Evolutionary conservation across 2,329 filamentous ascomycete genomes (phyloP).

Genomic region (Microcyclosporella mali): DNA sequence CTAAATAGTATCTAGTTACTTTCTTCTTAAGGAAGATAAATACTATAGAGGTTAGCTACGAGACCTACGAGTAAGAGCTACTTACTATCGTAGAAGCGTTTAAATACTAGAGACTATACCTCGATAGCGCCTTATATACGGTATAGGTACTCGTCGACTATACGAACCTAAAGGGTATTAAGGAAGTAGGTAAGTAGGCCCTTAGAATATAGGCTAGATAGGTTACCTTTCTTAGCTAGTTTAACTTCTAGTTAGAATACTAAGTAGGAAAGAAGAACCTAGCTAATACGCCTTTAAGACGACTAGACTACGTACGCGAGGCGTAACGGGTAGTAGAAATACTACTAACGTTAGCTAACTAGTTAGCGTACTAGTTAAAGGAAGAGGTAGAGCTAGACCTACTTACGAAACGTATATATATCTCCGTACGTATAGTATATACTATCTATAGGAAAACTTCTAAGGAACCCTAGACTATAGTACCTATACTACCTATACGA

Average conservation of each 20-base stretch:
- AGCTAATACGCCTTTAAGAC: conserved; percentile 1
- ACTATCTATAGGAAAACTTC: background rate
- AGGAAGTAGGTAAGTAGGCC: background rate
- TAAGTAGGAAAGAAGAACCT: conserved; percentile 1
- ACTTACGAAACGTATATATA: background rate
- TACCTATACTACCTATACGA: background rate
- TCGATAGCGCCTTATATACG: background rate
- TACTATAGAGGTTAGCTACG: background rate
- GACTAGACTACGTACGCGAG: background rate
- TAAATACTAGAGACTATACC: conserved; percentile 1
- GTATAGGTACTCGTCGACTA: conserved; percentile 4
- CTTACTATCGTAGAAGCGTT: conserved; percentile 2
- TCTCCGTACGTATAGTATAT: background rate
- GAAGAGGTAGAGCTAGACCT: background rate
- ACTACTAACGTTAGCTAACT: conserved; percentile 4
- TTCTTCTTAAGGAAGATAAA: conserved; percentile 3
- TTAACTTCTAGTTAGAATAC: conserved; percentile 8
- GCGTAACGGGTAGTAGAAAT: background rate
- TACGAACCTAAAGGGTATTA: conserved; percentile 1
- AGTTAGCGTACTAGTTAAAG: conserved; percentile 4
- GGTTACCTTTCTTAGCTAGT: conserved; percentile 1
- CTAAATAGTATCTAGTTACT: background rate
- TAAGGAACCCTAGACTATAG: background rate
- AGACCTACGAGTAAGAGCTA: conserved; percentile 4
- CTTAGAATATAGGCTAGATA: conserved; percentile 3